phyloP scores from a whole-genome alignment of 1,284 basidiomycete genomes.

The Naganishia sp. region DNA sequence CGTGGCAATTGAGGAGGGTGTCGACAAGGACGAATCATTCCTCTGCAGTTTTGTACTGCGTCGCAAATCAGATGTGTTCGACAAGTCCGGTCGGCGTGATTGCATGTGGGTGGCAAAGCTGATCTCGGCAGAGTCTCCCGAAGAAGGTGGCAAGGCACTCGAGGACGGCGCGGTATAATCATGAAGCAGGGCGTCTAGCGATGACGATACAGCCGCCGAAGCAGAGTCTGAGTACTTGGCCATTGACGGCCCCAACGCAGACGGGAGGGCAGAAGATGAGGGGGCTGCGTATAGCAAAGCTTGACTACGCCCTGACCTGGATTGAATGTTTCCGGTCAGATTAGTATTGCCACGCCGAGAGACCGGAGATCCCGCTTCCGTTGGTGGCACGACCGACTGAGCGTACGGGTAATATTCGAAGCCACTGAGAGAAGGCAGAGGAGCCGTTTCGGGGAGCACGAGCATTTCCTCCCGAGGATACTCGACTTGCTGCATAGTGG shows the following conservation, averaged over 20 bases:
- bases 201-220: too few relatives aligned
- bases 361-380: neutral
- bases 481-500: conserved; percentile 2
- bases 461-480: conserved; percentile 7
- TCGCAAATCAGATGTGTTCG: too few relatives aligned
- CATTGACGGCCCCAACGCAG: neutral
- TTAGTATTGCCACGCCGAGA: neutral
- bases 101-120: neutral
- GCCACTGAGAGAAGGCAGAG: neutral
- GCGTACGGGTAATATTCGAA: conserved; percentile 9
- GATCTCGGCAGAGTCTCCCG: neutral
- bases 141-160: neutral
- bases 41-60: neutral
- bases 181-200: neutral
- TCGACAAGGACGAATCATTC: conserved; percentile 10
- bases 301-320: too few relatives aligned
- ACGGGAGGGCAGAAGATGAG: neutral
- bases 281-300: neutral
- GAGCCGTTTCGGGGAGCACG: neutral
- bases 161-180: conserved; percentile 20
- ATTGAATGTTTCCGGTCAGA: too few relatives aligned
- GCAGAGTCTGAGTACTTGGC: too few relatives aligned
- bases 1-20: conserved; percentile 19
- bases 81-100: neutral
- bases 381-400: conserved; percentile 6